Evolutionary conservation across 345 rosid genomes (phyloP), one percentile per base, ranked within the genome.

Genomic region (Citrus trifoliata): DNA sequence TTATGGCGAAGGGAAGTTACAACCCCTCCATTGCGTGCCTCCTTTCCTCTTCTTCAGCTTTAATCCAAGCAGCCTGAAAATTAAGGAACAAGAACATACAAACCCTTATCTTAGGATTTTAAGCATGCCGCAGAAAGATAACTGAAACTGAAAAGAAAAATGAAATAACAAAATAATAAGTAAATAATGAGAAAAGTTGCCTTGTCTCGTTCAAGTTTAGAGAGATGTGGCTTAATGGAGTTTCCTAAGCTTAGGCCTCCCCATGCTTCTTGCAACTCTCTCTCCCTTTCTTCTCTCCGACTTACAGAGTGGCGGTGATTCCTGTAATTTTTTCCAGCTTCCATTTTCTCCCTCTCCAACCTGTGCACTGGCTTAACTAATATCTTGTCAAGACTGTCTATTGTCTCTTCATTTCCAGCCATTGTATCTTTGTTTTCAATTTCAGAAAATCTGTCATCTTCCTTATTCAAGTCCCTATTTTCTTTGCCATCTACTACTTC

Each of bases 261-360:
- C 98, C 98, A 92, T 76, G 92, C 88, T 85, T 90, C 97, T 80
- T 84, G 90, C 87, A 96, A 79, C 86, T 96, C 99, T 83, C 81
- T 91, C 12, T 91, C 94, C 79, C 92, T 87, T 58, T 89, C 92
- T 85, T 89, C 84, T 88, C 83, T 91, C 25, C 98, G 94, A 21
- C 88, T 78, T 33, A 82, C 80, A 3, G 80, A 75, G 8, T 73
- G 56, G 72, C 82, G 83, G 18, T 46, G 18, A 46, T 13, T 13
- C 51, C 18, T 46, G 18, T 46, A 46, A 46, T 46, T 13, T 13
- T 46, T 46, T 3, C 51, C 79, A 21, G 76, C 78, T 12, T 77
- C 87, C 68, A 82, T 62, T 79, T 93, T 94, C 85, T 93, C 92
- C 82, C 78, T 91, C 68, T 91, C 97, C 1, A 91, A 82, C 80